Base-by-base conservation (phyloP, 2,329 filamentous ascomycete species). In the Phialophora tarda region DNA sequence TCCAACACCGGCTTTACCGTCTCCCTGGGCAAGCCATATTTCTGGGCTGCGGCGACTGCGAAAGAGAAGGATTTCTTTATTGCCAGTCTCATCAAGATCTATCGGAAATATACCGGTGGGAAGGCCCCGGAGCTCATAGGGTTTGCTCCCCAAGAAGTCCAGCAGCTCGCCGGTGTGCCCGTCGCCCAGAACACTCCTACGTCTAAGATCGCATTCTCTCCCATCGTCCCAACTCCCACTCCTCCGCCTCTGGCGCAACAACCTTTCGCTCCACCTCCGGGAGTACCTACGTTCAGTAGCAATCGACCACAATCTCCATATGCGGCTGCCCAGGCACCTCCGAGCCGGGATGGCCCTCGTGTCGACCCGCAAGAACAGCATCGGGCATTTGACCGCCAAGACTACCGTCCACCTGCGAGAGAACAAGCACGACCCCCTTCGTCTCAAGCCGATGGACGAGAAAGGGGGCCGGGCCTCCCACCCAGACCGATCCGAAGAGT, bases 41-140 rank as follows among this genome's bases (percentile, higher is more conserved):
- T 95, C 78, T 99, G 95, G 95, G 88, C 96, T 78, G 93, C 95
- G 38, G 89, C 92, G 71, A 95, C 92, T 0, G 86, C 91, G 61
- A 97, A 97, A 81, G 95, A 99, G 80, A 98, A 97, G 83, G 94
- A 97, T 76, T 98, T 98, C 80, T 99, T 99, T 79, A 95, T 99
- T 74, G 93, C 91, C 38, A 97, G 93, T 78, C 81, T 98, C 72
- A 88, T 98, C 75, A 99, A 98, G 79, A 97, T 99, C 71, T 99
- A 91, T 77, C 89, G 89, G 73, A 99, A 98, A 79, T 99, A 98
- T 76, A 98, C 95, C 0, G 91, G 92, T 30, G 94, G 94, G 12
- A 90, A 89, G 74, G 80, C 88, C 34, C 95, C 95, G 1, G 86
- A 91, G 65, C 83, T 99, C 59, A 82, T 86, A 63, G 94, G 94